phyloP scores from a whole-genome alignment of 345 rosid genomes.

The Durio zibethinus region DNA sequence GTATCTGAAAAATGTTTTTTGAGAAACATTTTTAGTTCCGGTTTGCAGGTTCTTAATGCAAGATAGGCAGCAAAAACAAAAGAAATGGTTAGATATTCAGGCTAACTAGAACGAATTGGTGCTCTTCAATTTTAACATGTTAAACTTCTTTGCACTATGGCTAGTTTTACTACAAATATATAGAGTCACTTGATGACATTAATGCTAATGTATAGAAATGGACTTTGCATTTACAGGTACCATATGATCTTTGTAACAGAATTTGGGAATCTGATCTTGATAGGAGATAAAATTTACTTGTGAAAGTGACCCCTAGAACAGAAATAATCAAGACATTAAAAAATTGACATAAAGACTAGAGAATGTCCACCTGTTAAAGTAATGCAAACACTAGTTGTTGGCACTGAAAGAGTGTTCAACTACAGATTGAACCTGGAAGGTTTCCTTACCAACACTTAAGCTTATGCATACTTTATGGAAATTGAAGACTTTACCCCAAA shows the following conservation, averaged over 20 bases:
- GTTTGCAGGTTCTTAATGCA: no score
- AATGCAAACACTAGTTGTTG: slow-evolving; percentile 97
- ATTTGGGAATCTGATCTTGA: slow-evolving; percentile 92
- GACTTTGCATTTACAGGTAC: slow-evolving; percentile 53
- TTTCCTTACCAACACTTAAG: slow-evolving; percentile 94
- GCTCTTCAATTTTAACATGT: no score
- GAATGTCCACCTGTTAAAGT: slow-evolving; percentile 97
- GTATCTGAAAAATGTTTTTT: no score
- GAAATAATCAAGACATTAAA: slow-evolving; percentile 63
- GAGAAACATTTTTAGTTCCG: no score
- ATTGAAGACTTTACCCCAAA: slow-evolving; percentile 67
- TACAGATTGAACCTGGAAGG: slow-evolving; percentile 86
- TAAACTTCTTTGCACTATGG: no score
- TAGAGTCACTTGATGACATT: slow-evolving; percentile 24
- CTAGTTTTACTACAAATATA: no score
- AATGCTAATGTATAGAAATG: background rate
- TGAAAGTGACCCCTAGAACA: slow-evolving; percentile 81
- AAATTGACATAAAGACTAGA: slow-evolving; percentile 54
- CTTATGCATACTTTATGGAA: slow-evolving; percentile 88
- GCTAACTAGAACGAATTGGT: no score
- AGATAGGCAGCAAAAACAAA: no score
- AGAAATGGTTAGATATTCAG: no score
- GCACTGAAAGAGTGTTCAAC: slow-evolving; percentile 64
- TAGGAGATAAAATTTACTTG: slow-evolving; percentile 79
- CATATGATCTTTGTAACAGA: slow-evolving; percentile 97